Evolutionary conservation across 257 asterid genomes (phyloP).

Genomic region (Plantago ovata): DNA sequence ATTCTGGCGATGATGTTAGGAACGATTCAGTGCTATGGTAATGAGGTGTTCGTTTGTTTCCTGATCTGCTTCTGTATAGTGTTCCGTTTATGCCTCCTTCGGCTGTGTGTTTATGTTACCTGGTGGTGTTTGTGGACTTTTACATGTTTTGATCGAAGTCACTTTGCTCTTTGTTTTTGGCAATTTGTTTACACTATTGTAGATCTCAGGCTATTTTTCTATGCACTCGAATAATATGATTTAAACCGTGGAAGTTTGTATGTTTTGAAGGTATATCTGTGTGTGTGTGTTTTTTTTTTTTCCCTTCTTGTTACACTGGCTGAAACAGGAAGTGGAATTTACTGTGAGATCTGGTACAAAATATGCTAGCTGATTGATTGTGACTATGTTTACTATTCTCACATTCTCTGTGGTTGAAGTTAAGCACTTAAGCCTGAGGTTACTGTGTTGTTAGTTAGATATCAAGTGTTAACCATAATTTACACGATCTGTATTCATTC

Average conservation of each 20-base stretch:
- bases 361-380: background rate
- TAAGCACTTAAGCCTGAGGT: background rate
- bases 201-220: background rate
- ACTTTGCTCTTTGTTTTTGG: background rate
- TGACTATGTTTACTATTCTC: background rate
- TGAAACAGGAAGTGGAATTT: background rate
- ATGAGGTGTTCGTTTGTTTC: background rate
- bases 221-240: background rate
- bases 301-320: background rate
- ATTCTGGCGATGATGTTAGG: too few species aligned
- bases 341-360: background rate
- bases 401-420: background rate
- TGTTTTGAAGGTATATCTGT: background rate
- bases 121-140: background rate
- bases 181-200: background rate
- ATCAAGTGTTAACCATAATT: slow-evolving; percentile 6
- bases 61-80: background rate
- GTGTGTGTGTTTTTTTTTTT: too few species aligned
- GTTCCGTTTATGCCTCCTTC: background rate
- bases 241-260: background rate
- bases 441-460: background rate
- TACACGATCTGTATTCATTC: background rate
- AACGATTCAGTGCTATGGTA: too few species aligned
- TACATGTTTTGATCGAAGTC: too few species aligned
- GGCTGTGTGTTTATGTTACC: background rate